Evolutionary conservation across 2,329 filamentous ascomycete species (phyloP).

Genomic region (Periconia digitata): DNA sequence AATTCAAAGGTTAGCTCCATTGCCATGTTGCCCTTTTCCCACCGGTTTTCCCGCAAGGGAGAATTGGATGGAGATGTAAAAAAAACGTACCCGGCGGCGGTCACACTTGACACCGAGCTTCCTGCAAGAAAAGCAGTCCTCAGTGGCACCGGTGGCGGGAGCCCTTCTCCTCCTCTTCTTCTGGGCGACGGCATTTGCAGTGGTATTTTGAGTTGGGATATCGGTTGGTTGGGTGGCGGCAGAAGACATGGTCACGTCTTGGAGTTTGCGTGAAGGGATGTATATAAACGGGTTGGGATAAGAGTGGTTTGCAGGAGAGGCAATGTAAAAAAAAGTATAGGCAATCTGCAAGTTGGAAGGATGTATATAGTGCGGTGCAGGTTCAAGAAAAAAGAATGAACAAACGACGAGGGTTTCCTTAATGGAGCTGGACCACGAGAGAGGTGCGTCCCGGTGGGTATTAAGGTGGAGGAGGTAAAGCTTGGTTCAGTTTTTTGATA

Average conservation of each 20-base stretch:
- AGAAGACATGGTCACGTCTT: constrained; percentile 34
- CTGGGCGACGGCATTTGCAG: constrained; percentile 33
- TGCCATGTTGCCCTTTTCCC: too few species aligned
- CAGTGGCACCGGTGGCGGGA: constrained; percentile 82
- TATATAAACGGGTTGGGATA: neutral
- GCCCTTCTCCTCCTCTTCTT: constrained; percentile 81
- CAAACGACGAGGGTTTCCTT: constrained; percentile 39
- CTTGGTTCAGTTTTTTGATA: constrained; percentile 41
- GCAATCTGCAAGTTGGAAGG: constrained; percentile 35
- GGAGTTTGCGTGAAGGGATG: neutral
- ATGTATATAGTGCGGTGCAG: constrained; percentile 32
- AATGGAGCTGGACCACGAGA: constrained; percentile 39
- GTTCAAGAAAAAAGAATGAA: constrained; percentile 39
- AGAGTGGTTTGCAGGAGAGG: constrained; percentile 16
- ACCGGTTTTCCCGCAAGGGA: too few species aligned
- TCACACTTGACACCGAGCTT: constrained; percentile 86
- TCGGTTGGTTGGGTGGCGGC: constrained; percentile 36
- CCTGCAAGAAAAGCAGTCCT: constrained; percentile 93
- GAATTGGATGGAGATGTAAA: neutral
- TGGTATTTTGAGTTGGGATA: constrained; percentile 30
- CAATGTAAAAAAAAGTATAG: constrained; percentile 27
- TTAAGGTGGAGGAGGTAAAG: constrained; percentile 34
- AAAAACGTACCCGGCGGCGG: constrained; percentile 61
- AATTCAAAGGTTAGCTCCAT: neutral
- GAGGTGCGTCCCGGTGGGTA: constrained; percentile 43